These are phyloP conservation scores for Termitomyces bulborhizus DNA, from an alignment of 768 basidiomycete genomes.

Conservation along the genomic window DNA sequence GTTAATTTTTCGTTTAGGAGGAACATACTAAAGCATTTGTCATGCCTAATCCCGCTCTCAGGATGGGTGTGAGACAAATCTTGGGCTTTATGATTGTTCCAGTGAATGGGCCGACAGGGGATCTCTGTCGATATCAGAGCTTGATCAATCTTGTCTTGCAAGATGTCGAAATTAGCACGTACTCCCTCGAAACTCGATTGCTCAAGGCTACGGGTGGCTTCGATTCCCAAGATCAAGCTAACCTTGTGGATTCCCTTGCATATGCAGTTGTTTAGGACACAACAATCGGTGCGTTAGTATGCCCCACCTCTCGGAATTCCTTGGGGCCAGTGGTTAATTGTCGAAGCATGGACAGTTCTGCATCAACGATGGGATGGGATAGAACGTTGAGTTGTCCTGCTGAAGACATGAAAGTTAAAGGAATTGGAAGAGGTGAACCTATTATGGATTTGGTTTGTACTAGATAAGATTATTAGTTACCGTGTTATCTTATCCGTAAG, in stretches of 20 bases:
- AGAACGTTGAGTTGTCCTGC: constrained; percentile 40
- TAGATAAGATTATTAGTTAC: constrained; percentile 3
- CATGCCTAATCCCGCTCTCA: constrained; percentile 94
- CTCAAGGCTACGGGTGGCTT: constrained; percentile 68
- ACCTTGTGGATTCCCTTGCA: constrained; percentile 67
- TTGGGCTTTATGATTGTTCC: constrained; percentile 71
- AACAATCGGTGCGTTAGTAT: neutral
- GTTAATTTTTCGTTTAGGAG: neutral
- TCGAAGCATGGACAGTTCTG: constrained; percentile 67
- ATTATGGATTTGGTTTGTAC: neutral
- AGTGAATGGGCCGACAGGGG: constrained; percentile 74
- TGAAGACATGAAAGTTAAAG: constrained; percentile 16
- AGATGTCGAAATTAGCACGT: constrained; percentile 18
- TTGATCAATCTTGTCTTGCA: neutral
- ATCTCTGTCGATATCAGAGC: constrained; percentile 41
- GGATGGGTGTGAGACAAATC: constrained; percentile 84
- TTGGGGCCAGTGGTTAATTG: constrained; percentile 54
- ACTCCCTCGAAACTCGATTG: constrained; percentile 62
- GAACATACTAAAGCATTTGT: constrained; percentile 64
- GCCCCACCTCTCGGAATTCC: constrained; percentile 69
- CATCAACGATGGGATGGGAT: constrained; percentile 68
- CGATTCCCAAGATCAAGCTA: constrained; percentile 75
- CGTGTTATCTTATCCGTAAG: constrained; percentile 6
- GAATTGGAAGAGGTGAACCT: neutral
- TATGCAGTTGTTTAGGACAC: neutral